These are phyloP conservation scores for Entophlyctis luteolus DNA, from an alignment of 192 early-diverging fungal species.

Conservation along the genomic window DNA sequence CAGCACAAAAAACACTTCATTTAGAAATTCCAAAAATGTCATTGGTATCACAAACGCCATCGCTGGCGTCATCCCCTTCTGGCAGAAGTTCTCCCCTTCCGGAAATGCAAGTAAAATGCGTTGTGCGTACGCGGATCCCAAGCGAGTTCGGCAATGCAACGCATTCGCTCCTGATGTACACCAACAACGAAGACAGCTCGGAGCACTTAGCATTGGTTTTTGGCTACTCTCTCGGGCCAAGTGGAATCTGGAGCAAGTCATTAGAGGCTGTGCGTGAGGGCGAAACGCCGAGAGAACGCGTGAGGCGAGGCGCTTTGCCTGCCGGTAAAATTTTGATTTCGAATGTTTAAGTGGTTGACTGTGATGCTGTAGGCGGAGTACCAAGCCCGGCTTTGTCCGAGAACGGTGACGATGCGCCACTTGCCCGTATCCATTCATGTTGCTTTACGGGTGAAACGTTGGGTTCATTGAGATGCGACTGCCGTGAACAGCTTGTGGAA, in stretches of 20 bases:
- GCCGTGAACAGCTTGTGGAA: conserved; percentile 34
- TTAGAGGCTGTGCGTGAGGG: conserved; percentile 61
- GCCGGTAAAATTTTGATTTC: not conserved
- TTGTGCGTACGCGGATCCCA: conserved; percentile 34
- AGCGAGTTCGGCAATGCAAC: conserved; percentile 26
- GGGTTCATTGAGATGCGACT: conserved; percentile 86
- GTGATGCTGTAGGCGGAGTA: conserved; percentile 27
- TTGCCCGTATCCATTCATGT: conserved; percentile 92
- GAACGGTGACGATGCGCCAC: conserved; percentile 62
- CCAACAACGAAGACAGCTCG: conserved; percentile 76
- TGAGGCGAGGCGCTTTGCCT: conserved; percentile 71
- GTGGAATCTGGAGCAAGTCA: conserved; percentile 52
- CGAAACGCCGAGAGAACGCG: conserved; percentile 76
- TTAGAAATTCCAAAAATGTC: no score
- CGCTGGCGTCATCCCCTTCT: no score
- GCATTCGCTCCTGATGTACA: conserved; percentile 67
- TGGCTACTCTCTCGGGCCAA: conserved; percentile 42
- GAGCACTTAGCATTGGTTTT: conserved; percentile 93
- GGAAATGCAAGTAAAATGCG: conserved; percentile 27
- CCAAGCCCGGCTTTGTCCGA: conserved; percentile 62
- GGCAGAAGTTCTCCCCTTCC: no score
- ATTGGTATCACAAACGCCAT: no score
- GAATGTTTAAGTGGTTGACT: not conserved
- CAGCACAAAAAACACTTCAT: no score
- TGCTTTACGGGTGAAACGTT: conserved; percentile 97